Conservation (phyloP, 176 grass and related monocot genomes). For the Raddia distichophylla region DNA sequence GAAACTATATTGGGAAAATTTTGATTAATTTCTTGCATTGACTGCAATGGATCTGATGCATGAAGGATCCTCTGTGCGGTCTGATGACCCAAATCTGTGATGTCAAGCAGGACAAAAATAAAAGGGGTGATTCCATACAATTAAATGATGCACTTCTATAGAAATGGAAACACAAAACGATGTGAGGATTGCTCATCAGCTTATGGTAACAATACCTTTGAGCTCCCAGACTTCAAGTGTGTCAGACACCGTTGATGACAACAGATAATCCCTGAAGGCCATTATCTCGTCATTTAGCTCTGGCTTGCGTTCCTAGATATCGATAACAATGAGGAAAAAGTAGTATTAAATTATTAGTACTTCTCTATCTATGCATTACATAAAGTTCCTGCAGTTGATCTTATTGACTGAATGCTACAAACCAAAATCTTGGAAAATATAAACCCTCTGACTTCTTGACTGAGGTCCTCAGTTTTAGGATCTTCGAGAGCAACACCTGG, state of each 20-base stretch:
- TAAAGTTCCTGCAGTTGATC: slow-evolving; percentile 15
- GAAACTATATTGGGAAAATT: slow-evolving; percentile 98
- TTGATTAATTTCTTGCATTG: slow-evolving; percentile 99
- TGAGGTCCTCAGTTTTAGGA: slow-evolving; percentile 87
- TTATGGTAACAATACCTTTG: slow-evolving; percentile 64
- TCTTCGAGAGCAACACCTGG: slow-evolving; percentile 85
- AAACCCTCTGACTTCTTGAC: slow-evolving; percentile 95
- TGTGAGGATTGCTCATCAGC: background rate
- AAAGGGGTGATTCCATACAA: slow-evolving; percentile 23
- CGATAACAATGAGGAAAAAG: slow-evolving; percentile 39
- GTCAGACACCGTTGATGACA: slow-evolving; percentile 90
- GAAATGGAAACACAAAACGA: slow-evolving; percentile 27
- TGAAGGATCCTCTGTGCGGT: slow-evolving; percentile 93
- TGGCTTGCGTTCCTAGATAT: slow-evolving; percentile 83
- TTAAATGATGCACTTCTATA: background rate
- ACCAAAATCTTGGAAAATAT: slow-evolving; percentile 99
- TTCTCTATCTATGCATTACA: slow-evolving; percentile 36
- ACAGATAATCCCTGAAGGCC: slow-evolving; percentile 87
- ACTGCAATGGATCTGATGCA: slow-evolving; percentile 94
- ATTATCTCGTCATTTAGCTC: slow-evolving; percentile 80
- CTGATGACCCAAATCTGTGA: slow-evolving; percentile 93
- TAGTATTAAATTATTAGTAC: slow-evolving; percentile 33
- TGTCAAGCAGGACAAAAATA: slow-evolving; percentile 38
- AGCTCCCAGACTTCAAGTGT: slow-evolving; percentile 99
- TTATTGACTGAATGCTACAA: slow-evolving; percentile 45